Evolutionary conservation across 306 rosid genomes (phyloP), one percentile per base, ranked within the genome.

Genomic region (Cicer pinnatifidum): DNA sequence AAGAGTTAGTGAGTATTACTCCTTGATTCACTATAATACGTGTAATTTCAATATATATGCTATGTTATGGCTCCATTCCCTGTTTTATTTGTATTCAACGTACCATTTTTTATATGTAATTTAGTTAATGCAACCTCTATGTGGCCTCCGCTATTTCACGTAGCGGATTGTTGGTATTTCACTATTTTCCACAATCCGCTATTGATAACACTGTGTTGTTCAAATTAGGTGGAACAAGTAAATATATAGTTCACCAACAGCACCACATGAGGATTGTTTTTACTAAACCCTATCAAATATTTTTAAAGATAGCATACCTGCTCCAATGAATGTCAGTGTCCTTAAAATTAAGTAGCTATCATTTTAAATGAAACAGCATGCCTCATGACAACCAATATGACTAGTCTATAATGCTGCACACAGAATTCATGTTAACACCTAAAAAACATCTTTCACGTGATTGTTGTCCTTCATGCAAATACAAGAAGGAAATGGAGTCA

Each of bases 401-500:
- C 41, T 12, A 67, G 39, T 20, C 54, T 58, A 69, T 17, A 63
- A 20, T 38, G 23, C 48, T 40, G 62, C 45, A 7, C 13, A 73
- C 51, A 11, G 15, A 81, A 63, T 39, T 44, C 35, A 20, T 41
- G 48, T 37, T 44, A 33, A 75, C 59, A 69, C 62, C 59, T 12
- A 35, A n/a, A 75, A 45, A 47, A 19, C 46, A 75, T 63, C 69
- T 75, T 63, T 70, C 58, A 74, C 13, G 40, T 23, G 45, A 64
- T 47, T 71, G 50, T 13, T 45, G 41, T 20, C 37, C 41, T 61
- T 35, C 54, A 46, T 71, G 64, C 63, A 75, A 38, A 68, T 65
- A 68, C 72, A 79, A 38, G 54, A 75, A 57, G 44, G 80, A 69
- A 58, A 70, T 9, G 75, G 10, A 78, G 61, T 46, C 47, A 8